These are phyloP conservation scores for Salix exigua DNA, from an alignment of 345 rosid genomes.

Conservation along the genomic window DNA sequence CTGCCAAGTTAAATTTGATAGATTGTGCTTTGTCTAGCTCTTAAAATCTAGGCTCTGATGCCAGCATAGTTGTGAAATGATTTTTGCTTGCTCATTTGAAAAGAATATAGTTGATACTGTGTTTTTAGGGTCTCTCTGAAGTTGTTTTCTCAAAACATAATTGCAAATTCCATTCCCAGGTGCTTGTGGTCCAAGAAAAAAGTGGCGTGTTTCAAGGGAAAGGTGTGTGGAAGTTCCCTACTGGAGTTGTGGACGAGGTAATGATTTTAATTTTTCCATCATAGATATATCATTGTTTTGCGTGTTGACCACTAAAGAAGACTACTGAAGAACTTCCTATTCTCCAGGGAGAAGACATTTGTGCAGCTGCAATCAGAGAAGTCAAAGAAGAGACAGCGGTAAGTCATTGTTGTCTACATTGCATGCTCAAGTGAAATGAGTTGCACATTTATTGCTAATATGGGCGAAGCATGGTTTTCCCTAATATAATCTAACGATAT, in stretches of 20 bases:
- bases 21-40: not conserved
- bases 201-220: slow-evolving; percentile 47
- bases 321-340: not conserved
- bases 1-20: not conserved
- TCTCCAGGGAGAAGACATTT: slow-evolving; percentile 78
- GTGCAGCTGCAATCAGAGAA: slow-evolving; percentile 74
- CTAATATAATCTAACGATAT: not conserved
- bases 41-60: not conserved
- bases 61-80: not conserved
- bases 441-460: not conserved
- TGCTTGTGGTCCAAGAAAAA: slow-evolving; percentile 80
- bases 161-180: slow-evolving; percentile 31
- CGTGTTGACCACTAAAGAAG: slow-evolving; percentile 1
- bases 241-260: slow-evolving; percentile 82
- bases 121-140: not conserved
- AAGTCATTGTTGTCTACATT: slow-evolving; percentile 24
- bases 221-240: slow-evolving; percentile 84
- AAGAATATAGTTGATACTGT: not conserved
- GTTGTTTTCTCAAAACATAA: not conserved
- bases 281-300: not conserved
- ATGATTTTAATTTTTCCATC: not conserved
- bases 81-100: not conserved
- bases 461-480: not conserved
- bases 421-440: not conserved
- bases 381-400: slow-evolving; percentile 94